phyloP scores from a whole-genome alignment of 805 yeast genomes.

The Ogataea angusta region DNA sequence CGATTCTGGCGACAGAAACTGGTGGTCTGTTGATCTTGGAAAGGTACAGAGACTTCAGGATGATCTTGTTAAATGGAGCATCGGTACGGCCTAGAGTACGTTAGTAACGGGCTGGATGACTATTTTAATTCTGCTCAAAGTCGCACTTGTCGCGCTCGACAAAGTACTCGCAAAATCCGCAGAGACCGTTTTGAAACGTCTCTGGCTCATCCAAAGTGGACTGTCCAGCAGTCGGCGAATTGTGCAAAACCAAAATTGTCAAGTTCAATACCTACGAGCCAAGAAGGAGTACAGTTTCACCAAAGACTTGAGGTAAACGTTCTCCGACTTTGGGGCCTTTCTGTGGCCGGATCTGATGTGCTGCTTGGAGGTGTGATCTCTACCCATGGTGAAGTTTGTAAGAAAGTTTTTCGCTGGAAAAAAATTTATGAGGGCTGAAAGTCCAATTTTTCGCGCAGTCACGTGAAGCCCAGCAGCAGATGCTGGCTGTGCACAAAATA shows the following conservation, averaged over 20 bases:
- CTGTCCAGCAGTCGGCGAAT: conserved; percentile 13
- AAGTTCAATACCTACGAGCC: conserved; percentile 79
- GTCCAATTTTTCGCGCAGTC: not conserved
- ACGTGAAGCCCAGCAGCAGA: conserved; percentile 4
- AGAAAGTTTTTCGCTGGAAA: conserved; percentile 8
- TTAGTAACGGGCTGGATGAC: conserved; percentile 25
- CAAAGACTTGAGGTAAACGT: conserved; percentile 96
- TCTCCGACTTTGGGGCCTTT: conserved; percentile 98
- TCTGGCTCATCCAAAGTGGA: conserved; percentile 11
- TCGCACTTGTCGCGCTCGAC: conserved; percentile 5
- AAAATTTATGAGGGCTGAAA: conserved; percentile 5
- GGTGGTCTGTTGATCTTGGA: conserved; percentile 99
- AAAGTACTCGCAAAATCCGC: conserved; percentile 10
- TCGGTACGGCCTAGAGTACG: conserved; percentile 85
- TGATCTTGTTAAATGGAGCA: conserved; percentile 97
- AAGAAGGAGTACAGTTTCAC: conserved; percentile 98
- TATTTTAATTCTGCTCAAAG: conserved; percentile 12
- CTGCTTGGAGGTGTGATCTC: conserved; percentile 94
- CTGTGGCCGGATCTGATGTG: conserved; percentile 96
- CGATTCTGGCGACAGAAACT: conserved; percentile 89
- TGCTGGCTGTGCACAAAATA: conserved; percentile 4
- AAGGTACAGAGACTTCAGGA: conserved; percentile 91
- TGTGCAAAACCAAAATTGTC: conserved; percentile 25
- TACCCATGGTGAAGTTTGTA: conserved; percentile 68
- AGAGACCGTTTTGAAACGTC: conserved; percentile 1